Conservation (phyloP, 176 grass and related monocot genomes). For the Miscanthus lutarioriparius region DNA sequence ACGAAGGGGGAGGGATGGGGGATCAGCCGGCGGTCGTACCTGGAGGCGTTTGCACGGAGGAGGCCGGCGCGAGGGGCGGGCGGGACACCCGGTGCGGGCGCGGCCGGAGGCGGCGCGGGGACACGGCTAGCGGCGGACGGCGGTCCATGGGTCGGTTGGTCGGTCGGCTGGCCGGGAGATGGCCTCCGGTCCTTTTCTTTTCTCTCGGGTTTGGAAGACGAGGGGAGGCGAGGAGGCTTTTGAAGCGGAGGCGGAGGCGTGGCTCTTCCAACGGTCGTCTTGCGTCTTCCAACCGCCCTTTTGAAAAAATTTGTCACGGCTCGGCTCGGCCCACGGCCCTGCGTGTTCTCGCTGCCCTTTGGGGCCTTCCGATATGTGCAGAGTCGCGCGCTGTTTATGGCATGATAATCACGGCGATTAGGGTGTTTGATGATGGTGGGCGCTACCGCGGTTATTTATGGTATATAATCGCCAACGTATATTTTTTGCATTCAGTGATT, state of each 20-base stretch:
- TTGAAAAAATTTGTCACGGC: neutral
- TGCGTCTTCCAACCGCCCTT: neutral
- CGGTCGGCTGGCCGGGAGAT: neutral
- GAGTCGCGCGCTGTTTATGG: neutral
- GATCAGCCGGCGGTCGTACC: slow-evolving; percentile 25
- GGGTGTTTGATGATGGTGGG: neutral
- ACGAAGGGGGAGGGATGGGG: neutral
- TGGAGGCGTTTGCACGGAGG: slow-evolving; percentile 39
- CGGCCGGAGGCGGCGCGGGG: slow-evolving; percentile 79
- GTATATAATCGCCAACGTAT: neutral
- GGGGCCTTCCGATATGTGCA: neutral
- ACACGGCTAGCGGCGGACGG: slow-evolving; percentile 59
- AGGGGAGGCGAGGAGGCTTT: neutral
- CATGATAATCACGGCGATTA: neutral
- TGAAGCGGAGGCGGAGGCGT: neutral
- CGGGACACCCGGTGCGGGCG: slow-evolving; percentile 36
- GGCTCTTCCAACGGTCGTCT: slow-evolving; percentile 48
- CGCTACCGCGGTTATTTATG: neutral
- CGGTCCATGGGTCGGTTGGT: slow-evolving; percentile 49
- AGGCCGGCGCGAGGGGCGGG: slow-evolving; percentile 31
- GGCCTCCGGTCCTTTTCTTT: neutral
- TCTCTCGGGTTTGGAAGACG: neutral
- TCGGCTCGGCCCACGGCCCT: neutral
- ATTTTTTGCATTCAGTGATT: neutral
- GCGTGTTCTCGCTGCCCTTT: neutral